These are phyloP conservation scores for Aphanoascus verrucosus DNA, from an alignment of 2,329 filamentous ascomycete genomes.

Conservation along the genomic window DNA sequence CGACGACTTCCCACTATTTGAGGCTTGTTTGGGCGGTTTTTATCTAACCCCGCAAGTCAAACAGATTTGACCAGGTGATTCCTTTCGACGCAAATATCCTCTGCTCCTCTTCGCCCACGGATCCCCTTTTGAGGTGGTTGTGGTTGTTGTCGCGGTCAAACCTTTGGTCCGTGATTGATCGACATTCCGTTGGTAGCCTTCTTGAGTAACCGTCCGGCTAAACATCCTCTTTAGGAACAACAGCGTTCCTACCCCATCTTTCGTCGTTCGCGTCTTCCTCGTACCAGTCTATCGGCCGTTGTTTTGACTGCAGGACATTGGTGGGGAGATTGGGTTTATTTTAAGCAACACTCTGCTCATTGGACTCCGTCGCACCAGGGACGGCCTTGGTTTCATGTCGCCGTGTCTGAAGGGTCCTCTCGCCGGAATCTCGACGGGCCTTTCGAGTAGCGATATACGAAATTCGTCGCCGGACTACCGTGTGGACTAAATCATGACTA, in stretches of 20 bases:
- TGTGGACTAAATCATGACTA: slow-evolving; percentile 42
- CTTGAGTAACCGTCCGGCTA: slow-evolving; percentile 2
- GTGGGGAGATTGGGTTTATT: slow-evolving; percentile 3
- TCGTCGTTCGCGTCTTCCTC: neutral
- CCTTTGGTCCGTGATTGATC: slow-evolving; percentile 9
- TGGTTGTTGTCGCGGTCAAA: neutral
- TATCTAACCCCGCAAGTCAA: slow-evolving; percentile 2
- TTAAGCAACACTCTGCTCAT: slow-evolving; percentile 4
- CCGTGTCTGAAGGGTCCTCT: neutral
- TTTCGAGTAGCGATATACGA: neutral
- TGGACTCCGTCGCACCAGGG: neutral
- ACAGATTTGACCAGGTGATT: neutral
- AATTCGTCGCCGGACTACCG: neutral
- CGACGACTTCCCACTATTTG: neutral
- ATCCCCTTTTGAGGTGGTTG: neutral
- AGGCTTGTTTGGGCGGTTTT: neutral
- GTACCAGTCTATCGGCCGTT: neutral
- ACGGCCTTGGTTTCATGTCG: slow-evolving; percentile 4
- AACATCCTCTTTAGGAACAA: slow-evolving; percentile 6
- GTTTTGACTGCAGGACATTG: neutral
- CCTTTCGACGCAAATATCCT: neutral
- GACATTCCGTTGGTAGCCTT: slow-evolving; percentile 2
- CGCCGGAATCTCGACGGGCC: neutral
- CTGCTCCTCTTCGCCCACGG: neutral
- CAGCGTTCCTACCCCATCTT: neutral